phyloP scores from a whole-genome alignment of 2,329 filamentous ascomycete genomes.

The Leptodontidium sp. region DNA sequence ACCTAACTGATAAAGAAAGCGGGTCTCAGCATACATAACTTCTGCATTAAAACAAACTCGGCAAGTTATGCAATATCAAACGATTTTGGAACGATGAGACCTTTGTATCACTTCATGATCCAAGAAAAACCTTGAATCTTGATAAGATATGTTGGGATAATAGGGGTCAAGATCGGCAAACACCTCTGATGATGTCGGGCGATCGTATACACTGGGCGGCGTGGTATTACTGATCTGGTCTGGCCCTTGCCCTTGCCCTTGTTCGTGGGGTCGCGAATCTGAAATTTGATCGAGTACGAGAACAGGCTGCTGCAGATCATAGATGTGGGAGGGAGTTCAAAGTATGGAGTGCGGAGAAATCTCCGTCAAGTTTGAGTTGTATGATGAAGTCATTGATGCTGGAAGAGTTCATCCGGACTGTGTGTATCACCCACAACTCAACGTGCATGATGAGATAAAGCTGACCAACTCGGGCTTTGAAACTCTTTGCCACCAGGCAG shows the following conservation, averaged over 20 bases:
- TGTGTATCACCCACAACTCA: not conserved
- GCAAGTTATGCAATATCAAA: conserved; percentile 14
- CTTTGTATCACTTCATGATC: conserved; percentile 13
- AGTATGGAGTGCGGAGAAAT: not conserved
- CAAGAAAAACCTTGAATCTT: not conserved
- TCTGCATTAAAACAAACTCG: not conserved
- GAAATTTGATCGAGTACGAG: conserved; percentile 12
- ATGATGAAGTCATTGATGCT: conserved; percentile 8
- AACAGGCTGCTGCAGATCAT: conserved; percentile 1
- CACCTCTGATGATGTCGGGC: conserved; percentile 1
- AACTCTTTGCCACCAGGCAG: not conserved
- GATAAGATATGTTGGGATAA: not conserved
- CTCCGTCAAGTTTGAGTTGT: conserved; percentile 8
- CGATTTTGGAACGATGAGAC: not conserved
- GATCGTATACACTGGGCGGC: conserved; percentile 3
- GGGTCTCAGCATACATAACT: conserved; percentile 3
- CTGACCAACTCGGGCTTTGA: not conserved
- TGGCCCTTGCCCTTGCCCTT: not conserved
- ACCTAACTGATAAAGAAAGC: not conserved
- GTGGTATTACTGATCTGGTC: too few species aligned
- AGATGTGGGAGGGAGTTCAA: not conserved
- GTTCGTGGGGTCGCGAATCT: conserved; percentile 10
- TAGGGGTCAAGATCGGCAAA: conserved; percentile 7
- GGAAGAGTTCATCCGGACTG: not conserved
- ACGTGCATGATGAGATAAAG: not conserved